Evolutionary conservation across 2,329 filamentous ascomycete genomes (phyloP).

Genomic region (Hymenotorrendiella dingleyae): DNA sequence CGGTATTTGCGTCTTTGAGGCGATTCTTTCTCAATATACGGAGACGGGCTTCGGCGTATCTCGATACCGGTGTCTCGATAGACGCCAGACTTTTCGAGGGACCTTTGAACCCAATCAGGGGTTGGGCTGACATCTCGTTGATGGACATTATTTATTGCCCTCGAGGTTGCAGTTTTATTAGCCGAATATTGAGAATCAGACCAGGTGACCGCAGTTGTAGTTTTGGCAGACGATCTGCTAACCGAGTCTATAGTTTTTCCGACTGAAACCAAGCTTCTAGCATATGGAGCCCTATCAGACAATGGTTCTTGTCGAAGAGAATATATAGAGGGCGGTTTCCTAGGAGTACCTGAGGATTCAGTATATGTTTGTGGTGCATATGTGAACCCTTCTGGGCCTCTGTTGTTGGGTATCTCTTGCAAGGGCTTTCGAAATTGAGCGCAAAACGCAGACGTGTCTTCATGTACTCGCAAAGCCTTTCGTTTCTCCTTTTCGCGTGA

Average conservation of each 20-base stretch:
- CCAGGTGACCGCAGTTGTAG: slow-evolving; percentile 23
- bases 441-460: slow-evolving; percentile 29
- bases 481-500: slow-evolving; percentile 22
- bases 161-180: background rate
- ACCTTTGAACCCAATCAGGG: slow-evolving; percentile 20
- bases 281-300: background rate
- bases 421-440: slow-evolving; percentile 16
- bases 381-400: background rate
- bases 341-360: background rate
- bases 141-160: background rate
- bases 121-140: slow-evolving; percentile 14
- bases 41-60: background rate
- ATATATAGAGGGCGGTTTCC: background rate
- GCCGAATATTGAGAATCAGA: slow-evolving; percentile 23
- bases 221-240: slow-evolving; percentile 9
- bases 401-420: slow-evolving; percentile 9
- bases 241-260: slow-evolving; percentile 1
- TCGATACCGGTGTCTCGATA: slow-evolving; percentile 25
- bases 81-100: slow-evolving; percentile 24
- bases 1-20: background rate
- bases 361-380: background rate
- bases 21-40: too few species aligned
- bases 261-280: background rate
- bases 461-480: slow-evolving; percentile 14
- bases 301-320: background rate